Percentiles rank a stretch among this genome's conserved stretches.
Evolutionary conservation across 2,329 filamentous ascomycete genomes (phyloP).

Genomic region (Penicillium occitanis): DNA sequence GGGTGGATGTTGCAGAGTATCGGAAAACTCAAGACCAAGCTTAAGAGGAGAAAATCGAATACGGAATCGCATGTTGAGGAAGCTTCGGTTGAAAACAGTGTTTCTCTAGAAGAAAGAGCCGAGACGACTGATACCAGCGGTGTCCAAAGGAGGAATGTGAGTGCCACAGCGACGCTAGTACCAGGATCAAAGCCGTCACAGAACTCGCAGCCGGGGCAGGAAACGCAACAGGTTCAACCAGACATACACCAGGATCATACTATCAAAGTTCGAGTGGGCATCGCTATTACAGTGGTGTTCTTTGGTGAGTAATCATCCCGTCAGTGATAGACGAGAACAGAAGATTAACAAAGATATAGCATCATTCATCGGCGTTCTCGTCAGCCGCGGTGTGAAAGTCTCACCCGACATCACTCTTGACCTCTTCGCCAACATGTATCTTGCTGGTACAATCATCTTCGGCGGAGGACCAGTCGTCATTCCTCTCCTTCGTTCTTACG

Average conservation of each 20-base stretch:
- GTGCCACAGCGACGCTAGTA: not conserved
- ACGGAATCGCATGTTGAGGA: constrained; percentile 13
- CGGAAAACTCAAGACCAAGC: constrained; percentile 31
- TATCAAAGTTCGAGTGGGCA: constrained; percentile 39
- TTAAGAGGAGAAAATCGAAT: constrained; percentile 23
- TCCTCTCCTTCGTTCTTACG: constrained; percentile 58
- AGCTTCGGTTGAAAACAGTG: not conserved
- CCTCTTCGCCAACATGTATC: constrained; percentile 71
- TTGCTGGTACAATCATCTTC: constrained; percentile 69
- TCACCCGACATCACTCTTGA: constrained; percentile 52
- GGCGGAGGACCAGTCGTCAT: constrained; percentile 67
- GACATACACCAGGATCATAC: constrained; percentile 28
- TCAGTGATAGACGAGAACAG: constrained; percentile 12
- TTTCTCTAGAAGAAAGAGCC: constrained; percentile 10
- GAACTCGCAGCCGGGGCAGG: not conserved
- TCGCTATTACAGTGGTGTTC: constrained; percentile 48
- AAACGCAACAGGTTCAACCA: not conserved
- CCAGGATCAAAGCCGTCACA: not conserved
- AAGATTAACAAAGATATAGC: constrained; percentile 28
- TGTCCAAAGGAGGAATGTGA: constrained; percentile 8
- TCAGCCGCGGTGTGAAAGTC: constrained; percentile 40
- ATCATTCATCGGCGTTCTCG: constrained; percentile 59
- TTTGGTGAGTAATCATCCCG: constrained; percentile 39
- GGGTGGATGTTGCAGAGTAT: constrained; percentile 48
- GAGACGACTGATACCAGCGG: not conserved